Base-by-base conservation (phyloP, 2,329 filamentous ascomycete genomes). In the Aurifilum marmelostoma region DNA sequence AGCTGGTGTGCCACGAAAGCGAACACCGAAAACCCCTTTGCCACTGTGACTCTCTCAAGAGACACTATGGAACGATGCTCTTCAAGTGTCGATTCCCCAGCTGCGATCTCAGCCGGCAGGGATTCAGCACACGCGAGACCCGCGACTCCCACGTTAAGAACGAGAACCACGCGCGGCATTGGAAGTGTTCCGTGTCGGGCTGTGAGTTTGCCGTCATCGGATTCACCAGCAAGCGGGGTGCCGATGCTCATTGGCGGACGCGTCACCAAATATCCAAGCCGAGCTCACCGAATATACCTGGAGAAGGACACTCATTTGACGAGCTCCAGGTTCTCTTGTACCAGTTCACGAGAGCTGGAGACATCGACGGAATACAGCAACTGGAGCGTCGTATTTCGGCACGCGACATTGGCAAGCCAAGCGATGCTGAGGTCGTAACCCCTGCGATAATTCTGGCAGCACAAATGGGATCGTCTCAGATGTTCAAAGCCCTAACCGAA, bases 171-270 rank as follows among this genome's bases (percentile, higher is more conserved):
- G 32, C 21, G 2, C 63, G 63, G 21, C 63, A 50, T 37, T 65
- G 63, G 63, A 65, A 65, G 34, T 65, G 63, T 24, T 59, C 50
- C 21, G 63, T 27, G 34, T 52, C 47, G 27, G 32, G 24, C 39
- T 65, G 63, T 34, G 29, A 37, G 37, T 65, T 65, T 21, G 21
- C 63, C 52, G 52, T 58, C 63, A 58, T 65, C 37, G 63, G 63
- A n/a, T 65, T 65, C 47, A 29, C 63, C 56, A 65, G 18, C 29
- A 65, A n/a, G 14, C 63, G 63, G 37, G 50, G 47, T 59, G 29
- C 32, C 41, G n/a, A 56, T 39, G 29, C 47, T 32, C 63, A 65
- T 47, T 59, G 52, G 63, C 63, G 27, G 34, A 59, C 34, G 32
- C 47, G n/a, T 12, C 63, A 65, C 37, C 63, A 14, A 6, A 29